A percentile compares a stretch with the other conserved stretches of the same genome.
Evolutionary conservation across 2,329 filamentous ascomycete genomes (phyloP).

Genomic region (Fusarium sp.): DNA sequence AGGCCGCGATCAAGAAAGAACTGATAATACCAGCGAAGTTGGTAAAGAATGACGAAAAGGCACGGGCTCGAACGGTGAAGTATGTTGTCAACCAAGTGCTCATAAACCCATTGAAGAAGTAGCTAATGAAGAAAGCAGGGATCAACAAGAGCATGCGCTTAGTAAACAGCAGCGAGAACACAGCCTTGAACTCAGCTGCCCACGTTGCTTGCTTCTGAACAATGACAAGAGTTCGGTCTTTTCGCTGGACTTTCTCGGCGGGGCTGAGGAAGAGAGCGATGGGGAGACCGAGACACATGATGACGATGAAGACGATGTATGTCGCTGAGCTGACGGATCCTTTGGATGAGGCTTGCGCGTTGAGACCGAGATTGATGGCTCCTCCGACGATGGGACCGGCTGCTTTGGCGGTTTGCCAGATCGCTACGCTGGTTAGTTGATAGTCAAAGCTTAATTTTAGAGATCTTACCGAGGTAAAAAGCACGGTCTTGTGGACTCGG

Average conservation of each 20-base stretch:
- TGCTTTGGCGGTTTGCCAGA: constrained; percentile 75
- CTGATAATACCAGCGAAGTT: constrained; percentile 28
- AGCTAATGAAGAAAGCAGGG: constrained; percentile 26
- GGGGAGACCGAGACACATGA: constrained; percentile 25
- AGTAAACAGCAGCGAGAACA: constrained; percentile 9
- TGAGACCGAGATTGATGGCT: constrained; percentile 75
- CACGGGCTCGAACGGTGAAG: constrained; percentile 23
- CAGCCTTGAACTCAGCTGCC: constrained; percentile 34
- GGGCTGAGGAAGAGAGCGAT: constrained; percentile 5
- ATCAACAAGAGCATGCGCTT: constrained; percentile 33
- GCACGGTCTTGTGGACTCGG: constrained; percentile 21
- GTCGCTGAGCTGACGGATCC: constrained; percentile 30
- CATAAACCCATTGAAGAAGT: constrained; percentile 25
- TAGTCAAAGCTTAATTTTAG: accelerated
- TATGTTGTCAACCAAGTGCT: constrained; percentile 26
- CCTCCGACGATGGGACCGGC: constrained; percentile 63
- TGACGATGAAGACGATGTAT: constrained; percentile 29
- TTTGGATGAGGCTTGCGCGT: constrained; percentile 50
- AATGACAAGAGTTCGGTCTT: constrained; percentile 13
- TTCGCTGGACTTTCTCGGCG: constrained; percentile 14
- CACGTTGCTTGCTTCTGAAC: constrained; percentile 23
- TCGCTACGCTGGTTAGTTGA: constrained; percentile 58
- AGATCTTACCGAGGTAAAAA: constrained; percentile 16
- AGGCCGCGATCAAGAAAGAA: constrained; percentile 1
- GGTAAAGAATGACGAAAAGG: constrained; percentile 22